Evolutionary conservation across 2,329 filamentous ascomycete genomes (phyloP).

Genomic region (Zymoseptoria tritici): DNA sequence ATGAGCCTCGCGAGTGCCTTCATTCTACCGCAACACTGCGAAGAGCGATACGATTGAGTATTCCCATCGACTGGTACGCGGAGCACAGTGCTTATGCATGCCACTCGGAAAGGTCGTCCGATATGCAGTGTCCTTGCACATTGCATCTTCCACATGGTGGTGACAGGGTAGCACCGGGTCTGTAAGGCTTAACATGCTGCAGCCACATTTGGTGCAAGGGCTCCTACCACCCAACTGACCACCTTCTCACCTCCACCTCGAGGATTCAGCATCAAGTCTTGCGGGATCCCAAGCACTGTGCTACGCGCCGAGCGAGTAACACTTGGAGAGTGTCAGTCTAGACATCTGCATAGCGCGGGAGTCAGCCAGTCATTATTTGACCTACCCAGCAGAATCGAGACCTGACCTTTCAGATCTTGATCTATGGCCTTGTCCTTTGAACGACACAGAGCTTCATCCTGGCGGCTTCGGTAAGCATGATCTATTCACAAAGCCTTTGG

Average conservation of each 20-base stretch:
- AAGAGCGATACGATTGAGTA: not conserved
- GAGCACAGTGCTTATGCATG: not conserved
- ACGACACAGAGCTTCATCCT: not conserved
- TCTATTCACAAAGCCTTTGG: not conserved
- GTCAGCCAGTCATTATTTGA: not conserved
- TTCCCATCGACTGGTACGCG: not conserved
- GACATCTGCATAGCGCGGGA: not conserved
- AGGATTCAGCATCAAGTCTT: not conserved
- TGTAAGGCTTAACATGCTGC: not conserved
- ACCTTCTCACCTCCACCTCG: not conserved
- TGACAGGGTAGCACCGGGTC: not conserved
- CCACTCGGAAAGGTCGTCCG: not conserved
- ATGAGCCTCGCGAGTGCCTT: not conserved
- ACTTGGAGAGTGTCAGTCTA: not conserved
- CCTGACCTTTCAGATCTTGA: not conserved
- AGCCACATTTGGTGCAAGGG: not conserved
- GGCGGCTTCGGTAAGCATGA: not conserved
- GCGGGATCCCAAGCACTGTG: not conserved
- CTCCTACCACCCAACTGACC: not conserved
- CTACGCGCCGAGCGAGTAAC: not conserved
- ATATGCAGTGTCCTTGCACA: not conserved
- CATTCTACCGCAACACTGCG: not conserved
- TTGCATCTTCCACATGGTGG: not conserved
- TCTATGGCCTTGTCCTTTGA: not conserved
- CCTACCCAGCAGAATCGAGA: not conserved